Evolutionary conservation across 2,329 filamentous ascomycete genomes (phyloP).

Genomic region (Colletotrichum filicis): DNA sequence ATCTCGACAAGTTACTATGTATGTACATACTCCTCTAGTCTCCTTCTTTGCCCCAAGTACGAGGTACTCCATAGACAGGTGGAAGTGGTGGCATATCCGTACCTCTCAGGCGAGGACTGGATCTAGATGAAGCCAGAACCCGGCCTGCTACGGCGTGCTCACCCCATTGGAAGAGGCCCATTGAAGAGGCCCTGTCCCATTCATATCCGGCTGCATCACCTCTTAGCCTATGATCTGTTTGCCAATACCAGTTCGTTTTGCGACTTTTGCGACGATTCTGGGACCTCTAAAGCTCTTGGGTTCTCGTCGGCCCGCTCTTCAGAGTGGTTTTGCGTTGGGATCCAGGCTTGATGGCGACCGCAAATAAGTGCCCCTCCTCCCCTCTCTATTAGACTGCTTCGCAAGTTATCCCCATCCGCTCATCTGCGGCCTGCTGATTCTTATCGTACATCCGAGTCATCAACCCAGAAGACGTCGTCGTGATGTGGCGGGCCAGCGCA

Average conservation of each 20-base stretch:
- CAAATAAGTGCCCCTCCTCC: background rate
- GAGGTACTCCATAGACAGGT: background rate
- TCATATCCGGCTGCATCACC: constrained; percentile 9
- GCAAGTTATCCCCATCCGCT: background rate
- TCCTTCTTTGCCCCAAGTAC: background rate
- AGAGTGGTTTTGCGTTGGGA: background rate
- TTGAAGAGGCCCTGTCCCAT: background rate
- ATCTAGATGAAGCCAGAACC: background rate
- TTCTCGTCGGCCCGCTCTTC: background rate
- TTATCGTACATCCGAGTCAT: constrained; percentile 2
- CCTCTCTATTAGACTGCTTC: background rate
- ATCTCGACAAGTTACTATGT: background rate
- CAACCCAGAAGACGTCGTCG: background rate
- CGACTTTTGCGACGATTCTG: background rate
- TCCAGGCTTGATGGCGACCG: background rate
- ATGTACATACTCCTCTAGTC: background rate
- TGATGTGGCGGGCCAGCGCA: background rate
- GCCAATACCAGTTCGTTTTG: background rate
- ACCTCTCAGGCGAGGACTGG: background rate
- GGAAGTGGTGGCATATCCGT: background rate
- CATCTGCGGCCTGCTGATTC: background rate
- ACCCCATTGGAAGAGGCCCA: background rate
- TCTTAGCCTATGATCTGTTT: background rate
- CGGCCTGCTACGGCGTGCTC: background rate
- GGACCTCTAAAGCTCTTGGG: background rate